phyloP scores from a whole-genome alignment of 805 yeast species.

The Metschnikowia baotianmanensis region DNA sequence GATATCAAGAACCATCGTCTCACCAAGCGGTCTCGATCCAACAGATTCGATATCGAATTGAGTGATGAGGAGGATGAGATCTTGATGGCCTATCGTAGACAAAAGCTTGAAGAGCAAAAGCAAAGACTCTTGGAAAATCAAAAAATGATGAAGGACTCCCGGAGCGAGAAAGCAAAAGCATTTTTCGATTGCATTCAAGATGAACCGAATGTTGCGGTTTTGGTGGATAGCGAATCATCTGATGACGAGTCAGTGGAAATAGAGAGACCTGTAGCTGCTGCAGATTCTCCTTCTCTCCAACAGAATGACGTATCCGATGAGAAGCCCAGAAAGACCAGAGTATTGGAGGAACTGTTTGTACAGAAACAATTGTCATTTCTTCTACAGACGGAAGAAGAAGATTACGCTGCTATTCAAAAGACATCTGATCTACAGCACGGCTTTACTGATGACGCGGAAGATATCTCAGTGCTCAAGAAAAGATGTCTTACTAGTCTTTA shows the following conservation, averaged over 20 bases:
- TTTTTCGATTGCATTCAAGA: slow-evolving; percentile 65
- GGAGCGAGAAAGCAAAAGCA: slow-evolving; percentile 59
- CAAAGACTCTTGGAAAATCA: slow-evolving; percentile 47
- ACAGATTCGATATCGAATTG: slow-evolving; percentile 57
- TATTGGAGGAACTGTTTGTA: slow-evolving; percentile 52
- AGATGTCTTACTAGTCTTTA: slow-evolving; percentile 35
- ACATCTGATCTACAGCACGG: slow-evolving; percentile 38
- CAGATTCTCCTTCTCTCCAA: slow-evolving; percentile 12
- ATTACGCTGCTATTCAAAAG: slow-evolving; percentile 32
- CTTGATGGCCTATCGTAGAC: slow-evolving; percentile 44
- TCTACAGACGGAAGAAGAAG: slow-evolving; percentile 29
- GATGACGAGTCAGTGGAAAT: slow-evolving; percentile 22
- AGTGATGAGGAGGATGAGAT: slow-evolving; percentile 76
- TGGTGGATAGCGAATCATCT: slow-evolving; percentile 24
- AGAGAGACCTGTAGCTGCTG: slow-evolving; percentile 15
- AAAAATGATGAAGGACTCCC: slow-evolving; percentile 41
- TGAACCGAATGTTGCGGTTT: slow-evolving; percentile 30
- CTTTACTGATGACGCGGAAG: slow-evolving; percentile 38
- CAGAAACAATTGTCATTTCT: slow-evolving; percentile 56
- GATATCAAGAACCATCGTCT: slow-evolving; percentile 74
- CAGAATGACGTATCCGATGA: slow-evolving; percentile 23
- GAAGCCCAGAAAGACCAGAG: slow-evolving; percentile 33
- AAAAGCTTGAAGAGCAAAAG: slow-evolving; percentile 46
- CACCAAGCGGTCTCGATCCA: slow-evolving; percentile 52
- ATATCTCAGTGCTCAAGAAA: slow-evolving; percentile 45